These are phyloP conservation scores for Syncephalastrum contaminatum DNA, from an alignment of 371 early-diverging fungal species.

Conservation along the genomic window DNA sequence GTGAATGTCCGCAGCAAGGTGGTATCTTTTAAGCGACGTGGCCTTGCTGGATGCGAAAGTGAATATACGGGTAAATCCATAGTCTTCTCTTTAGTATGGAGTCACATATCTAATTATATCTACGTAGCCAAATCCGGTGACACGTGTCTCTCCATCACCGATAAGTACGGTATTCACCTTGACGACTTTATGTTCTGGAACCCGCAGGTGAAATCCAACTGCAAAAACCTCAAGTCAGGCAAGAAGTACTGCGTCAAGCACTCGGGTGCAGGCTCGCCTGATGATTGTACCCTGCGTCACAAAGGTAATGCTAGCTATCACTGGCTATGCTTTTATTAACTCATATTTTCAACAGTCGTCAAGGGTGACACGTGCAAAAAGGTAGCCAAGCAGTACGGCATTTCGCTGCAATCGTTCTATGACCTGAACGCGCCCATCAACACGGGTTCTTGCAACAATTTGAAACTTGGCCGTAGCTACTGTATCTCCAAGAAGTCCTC, in stretches of 20 bases:
- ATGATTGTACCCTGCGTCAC: slow-evolving; percentile 15
- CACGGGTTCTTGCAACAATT: slow-evolving; percentile 20
- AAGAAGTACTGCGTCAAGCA: slow-evolving; percentile 20
- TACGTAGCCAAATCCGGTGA: slow-evolving; percentile 18
- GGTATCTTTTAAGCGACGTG: slow-evolving; percentile 13
- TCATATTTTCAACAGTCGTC: slow-evolving; percentile 11
- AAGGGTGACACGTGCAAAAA: slow-evolving; percentile 23
- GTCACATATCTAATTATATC: not conserved
- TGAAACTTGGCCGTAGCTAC: slow-evolving; percentile 21
- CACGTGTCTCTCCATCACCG: slow-evolving; percentile 14
- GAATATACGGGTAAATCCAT: slow-evolving; percentile 16
- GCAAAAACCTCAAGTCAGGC: slow-evolving; percentile 19
- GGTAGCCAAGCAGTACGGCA: slow-evolving; percentile 22
- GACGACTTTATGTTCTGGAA: slow-evolving; percentile 22
- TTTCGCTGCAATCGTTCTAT: slow-evolving; percentile 13
- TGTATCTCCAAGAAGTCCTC: slow-evolving; percentile 9
- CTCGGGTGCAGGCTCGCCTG: slow-evolving; percentile 7
- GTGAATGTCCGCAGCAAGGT: slow-evolving; percentile 8
- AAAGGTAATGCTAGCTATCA: slow-evolving; percentile 13
- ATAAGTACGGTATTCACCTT: slow-evolving; percentile 19
- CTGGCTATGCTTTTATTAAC: not conserved
- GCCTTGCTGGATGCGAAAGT: slow-evolving; percentile 17
- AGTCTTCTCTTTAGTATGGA: not conserved
- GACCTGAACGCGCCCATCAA: slow-evolving; percentile 18
- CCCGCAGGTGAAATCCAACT: slow-evolving; percentile 18